Conservation (phyloP, 2,329 filamentous ascomycete species). For the Curvularia spicifera region DNA sequence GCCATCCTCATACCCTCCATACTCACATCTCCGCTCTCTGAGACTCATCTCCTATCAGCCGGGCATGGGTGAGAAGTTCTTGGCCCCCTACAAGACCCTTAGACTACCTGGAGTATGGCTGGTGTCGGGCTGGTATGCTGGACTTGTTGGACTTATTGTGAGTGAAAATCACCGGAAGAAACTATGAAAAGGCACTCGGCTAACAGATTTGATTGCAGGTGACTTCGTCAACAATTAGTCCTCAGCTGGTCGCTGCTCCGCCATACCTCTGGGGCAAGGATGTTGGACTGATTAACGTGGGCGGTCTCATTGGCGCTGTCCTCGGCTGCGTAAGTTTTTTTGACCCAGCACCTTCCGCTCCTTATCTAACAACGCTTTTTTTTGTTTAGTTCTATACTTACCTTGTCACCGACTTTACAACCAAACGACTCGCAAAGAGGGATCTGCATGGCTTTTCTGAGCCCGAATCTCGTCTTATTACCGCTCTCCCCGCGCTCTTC, state of each 20-base stretch:
- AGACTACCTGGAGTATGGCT: slow-evolving; percentile 53
- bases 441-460: slow-evolving; percentile 49
- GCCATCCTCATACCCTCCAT: slow-evolving; percentile 31
- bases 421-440: slow-evolving; percentile 47
- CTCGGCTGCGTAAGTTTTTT: slow-evolving; percentile 39
- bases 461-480: slow-evolving; percentile 50
- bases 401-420: slow-evolving; percentile 47
- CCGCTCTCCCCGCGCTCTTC: slow-evolving; percentile 49
- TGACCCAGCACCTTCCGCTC: not conserved
- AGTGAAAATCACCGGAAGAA: not conserved
- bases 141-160: slow-evolving; percentile 51
- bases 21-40: slow-evolving; percentile 48
- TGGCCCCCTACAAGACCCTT: slow-evolving; percentile 48
- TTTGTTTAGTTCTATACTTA: slow-evolving; percentile 42
- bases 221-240: slow-evolving; percentile 47
- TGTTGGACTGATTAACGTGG: slow-evolving; percentile 50
- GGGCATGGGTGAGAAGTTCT: slow-evolving; percentile 43
- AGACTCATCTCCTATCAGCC: slow-evolving; percentile 46
- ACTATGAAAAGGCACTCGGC: not conserved
- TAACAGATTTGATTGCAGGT: not conserved
- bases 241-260: slow-evolving; percentile 47
- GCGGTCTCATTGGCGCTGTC: slow-evolving; percentile 47
- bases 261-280: slow-evolving; percentile 53
- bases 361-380: not conserved
- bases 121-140: slow-evolving; percentile 52